phyloP scores from a whole-genome alignment of 2,329 filamentous ascomycete species.

The Ceratocystis papillata region DNA sequence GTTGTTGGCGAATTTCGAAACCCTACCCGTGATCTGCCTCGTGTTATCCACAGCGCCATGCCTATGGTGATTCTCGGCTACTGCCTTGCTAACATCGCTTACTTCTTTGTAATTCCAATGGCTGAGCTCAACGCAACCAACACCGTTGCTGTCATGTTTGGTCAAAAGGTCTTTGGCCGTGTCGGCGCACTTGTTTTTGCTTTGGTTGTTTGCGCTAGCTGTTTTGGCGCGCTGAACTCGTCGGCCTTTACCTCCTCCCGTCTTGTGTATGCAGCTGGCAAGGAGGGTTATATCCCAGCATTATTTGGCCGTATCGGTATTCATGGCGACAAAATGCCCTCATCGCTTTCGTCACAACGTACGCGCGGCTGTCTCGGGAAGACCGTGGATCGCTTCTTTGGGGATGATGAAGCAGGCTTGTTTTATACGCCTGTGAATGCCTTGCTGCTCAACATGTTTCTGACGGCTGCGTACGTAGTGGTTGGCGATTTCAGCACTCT shows the following conservation, averaged over 20 bases:
- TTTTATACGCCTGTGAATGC: conserved; percentile 94
- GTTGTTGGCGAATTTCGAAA: conserved; percentile 96
- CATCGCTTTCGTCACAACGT: conserved; percentile 34
- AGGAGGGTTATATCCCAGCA: conserved; percentile 82
- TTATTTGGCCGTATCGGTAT: conserved; percentile 77
- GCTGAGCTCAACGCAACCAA: conserved; percentile 74
- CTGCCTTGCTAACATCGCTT: conserved; percentile 80
- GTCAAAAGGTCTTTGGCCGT: conserved; percentile 76
- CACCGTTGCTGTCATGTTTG: conserved; percentile 93
- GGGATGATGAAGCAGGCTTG: conserved; percentile 66
- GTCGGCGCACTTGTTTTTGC: conserved; percentile 74
- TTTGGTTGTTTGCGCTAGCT: conserved; percentile 79
- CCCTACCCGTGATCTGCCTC: conserved; percentile 75
- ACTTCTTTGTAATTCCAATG: conserved; percentile 84
- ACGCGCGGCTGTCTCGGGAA: conserved; percentile 49
- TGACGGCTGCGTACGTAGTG: conserved; percentile 68
- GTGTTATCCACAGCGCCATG: conserved; percentile 93
- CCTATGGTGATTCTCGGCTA: conserved; percentile 86
- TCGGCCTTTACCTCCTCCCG: conserved; percentile 88
- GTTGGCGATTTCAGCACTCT: conserved; percentile 87
- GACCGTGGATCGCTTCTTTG: conserved; percentile 50
- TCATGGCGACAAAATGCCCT: conserved; percentile 34
- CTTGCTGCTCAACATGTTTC: conserved; percentile 63
- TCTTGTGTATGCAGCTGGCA: conserved; percentile 84
- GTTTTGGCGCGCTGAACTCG: conserved; percentile 89